Percentiles rank a stretch among this genome's conserved stretches.
These are phyloP conservation scores for Pyrenophora graminea DNA, from an alignment of 2,329 filamentous ascomycete genomes.

Conservation along the genomic window DNA sequence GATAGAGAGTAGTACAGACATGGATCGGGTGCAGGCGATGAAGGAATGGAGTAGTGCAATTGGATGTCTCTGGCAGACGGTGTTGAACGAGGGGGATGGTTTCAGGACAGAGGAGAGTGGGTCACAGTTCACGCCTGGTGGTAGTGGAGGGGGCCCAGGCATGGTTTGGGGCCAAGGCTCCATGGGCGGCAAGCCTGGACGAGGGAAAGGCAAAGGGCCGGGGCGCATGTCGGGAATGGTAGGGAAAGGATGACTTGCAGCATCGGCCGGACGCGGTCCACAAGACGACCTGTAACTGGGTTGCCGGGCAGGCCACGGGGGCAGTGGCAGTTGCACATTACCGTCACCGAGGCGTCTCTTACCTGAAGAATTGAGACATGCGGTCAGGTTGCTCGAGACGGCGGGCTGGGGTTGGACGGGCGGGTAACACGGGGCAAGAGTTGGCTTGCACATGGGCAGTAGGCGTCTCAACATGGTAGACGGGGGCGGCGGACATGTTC, in stretches of 20 bases:
- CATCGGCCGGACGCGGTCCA: constrained; percentile 32
- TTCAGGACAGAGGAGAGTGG: constrained; percentile 58
- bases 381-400: constrained; percentile 28
- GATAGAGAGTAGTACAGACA: constrained; percentile 74
- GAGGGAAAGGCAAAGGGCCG: constrained; percentile 46
- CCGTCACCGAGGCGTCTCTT: constrained; percentile 36
- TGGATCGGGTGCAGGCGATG: constrained; percentile 74
- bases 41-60: constrained; percentile 73
- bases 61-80: constrained; percentile 67
- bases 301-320: constrained; percentile 35
- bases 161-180: constrained; percentile 36
- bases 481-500: constrained; percentile 41
- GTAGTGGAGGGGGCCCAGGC: constrained; percentile 19
- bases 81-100: constrained; percentile 79
- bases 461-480: constrained; percentile 34
- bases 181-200: constrained; percentile 36
- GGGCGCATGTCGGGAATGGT: constrained; percentile 43
- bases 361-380: constrained; percentile 45
- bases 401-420: constrained; percentile 29
- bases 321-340: constrained; percentile 36
- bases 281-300: constrained; percentile 40
- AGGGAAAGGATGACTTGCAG: constrained; percentile 49
- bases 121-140: constrained; percentile 37
- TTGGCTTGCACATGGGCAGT: constrained; percentile 31
- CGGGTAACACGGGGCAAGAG: constrained; percentile 39